Conservation (phyloP, 2,329 filamentous ascomycete genomes). For the Plenodomus biglobosus region DNA sequence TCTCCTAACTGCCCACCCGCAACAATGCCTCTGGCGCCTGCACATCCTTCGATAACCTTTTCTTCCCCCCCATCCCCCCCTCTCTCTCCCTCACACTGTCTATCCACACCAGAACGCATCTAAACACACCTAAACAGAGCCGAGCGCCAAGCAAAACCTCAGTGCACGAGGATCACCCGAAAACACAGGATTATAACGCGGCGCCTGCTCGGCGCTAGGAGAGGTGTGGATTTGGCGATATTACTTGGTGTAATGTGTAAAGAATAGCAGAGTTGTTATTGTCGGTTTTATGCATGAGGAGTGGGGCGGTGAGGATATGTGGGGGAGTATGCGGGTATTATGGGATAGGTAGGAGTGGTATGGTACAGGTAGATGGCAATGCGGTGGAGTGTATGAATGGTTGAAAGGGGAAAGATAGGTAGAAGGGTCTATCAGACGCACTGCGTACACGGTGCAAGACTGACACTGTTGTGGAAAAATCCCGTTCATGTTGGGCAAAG, state of each 20-base stretch:
- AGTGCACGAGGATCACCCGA: conserved; percentile 37
- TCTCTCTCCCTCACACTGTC: conserved; percentile 23
- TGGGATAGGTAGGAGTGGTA: no score
- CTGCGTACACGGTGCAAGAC: no score
- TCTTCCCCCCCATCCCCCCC: no score
- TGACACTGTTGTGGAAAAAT: no score
- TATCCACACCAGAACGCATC: conserved; percentile 22
- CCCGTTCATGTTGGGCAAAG: no score
- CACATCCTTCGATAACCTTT: conserved; percentile 23
- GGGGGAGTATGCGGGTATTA: no score
- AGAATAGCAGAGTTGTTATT: conserved; percentile 39
- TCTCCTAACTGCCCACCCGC: conserved; percentile 18
- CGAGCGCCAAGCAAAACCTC: conserved; percentile 38
- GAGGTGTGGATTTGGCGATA: conserved; percentile 36
- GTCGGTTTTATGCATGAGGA: conserved; percentile 28
- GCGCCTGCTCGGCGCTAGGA: conserved; percentile 18
- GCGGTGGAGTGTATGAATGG: no score
- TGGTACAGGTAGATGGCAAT: no score
- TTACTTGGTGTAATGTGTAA: conserved; percentile 42
- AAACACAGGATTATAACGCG: conserved; percentile 22
- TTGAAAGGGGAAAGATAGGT: no score
- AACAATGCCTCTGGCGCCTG: conserved; percentile 19
- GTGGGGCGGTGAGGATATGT: no score
- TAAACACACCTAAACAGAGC: conserved; percentile 8
- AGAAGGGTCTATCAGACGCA: no score